Evolutionary conservation across 306 rosid genomes (phyloP), one percentile per base, ranked within the genome.

Genomic region (Lathyrus sativus): DNA sequence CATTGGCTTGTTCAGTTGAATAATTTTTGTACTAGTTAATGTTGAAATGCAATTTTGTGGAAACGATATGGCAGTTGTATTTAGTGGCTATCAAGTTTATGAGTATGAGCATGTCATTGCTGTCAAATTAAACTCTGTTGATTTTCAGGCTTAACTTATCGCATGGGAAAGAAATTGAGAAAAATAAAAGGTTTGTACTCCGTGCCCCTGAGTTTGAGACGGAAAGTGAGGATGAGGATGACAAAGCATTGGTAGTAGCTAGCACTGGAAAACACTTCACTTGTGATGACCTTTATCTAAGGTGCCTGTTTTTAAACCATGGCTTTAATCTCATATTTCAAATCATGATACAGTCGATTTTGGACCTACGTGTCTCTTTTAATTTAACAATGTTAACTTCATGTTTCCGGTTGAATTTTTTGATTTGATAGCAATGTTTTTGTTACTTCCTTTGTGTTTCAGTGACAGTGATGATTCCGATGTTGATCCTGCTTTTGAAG

Each of bases 401-500:
- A 13, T 67, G 17, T 56, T 77, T 60, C 48, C 17, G 9, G n/a
- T 51, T 59, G 63, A 11, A 37, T 35, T 42, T 54, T 39, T 65
- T 74, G 12, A 43, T 71, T 56, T 54, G 41, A 41, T 29, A 46
- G 60, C 72, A 61, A 76, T 59, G 39, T 71, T 15, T 33, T 79
- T 80, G 56, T 56, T 38, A 55, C 13, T 74, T 70, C 19, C 57
- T 45, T 61, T 14, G 51, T 63, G 67, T 77, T 78, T 64, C 74
- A 85, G 85, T 76, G 89, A 79, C 71, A 81, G 86, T 70, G 96
- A 83, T 66, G 76, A 82, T 62, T 92, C 88, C 37, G 83, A 81
- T 55, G 41, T 68, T 68, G 85, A 63, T 7, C 70, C 73, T 4
- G 65, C 75, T 71, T 75, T 61, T 67, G 88, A 75, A 43, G 73